Evolutionary conservation across 768 basidiomycete genomes (phyloP).

Genomic region (Gautieria morchelliformis): DNA sequence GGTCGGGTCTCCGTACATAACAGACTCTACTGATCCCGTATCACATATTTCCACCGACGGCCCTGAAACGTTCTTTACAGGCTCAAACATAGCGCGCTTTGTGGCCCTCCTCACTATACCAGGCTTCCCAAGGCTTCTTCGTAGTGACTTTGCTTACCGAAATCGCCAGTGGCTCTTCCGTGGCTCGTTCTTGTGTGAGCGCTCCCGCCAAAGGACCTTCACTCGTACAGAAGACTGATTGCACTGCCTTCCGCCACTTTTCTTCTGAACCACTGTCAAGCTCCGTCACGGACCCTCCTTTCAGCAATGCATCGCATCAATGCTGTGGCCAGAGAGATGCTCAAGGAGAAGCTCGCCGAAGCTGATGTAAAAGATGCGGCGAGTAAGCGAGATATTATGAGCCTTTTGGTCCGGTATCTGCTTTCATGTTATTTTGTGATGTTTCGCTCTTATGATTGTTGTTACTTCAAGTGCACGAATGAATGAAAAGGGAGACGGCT

Average conservation of each 20-base stretch:
- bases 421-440: neutral
- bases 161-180: constrained; percentile 24
- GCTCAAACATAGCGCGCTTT: constrained; percentile 27
- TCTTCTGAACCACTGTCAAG: neutral
- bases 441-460: neutral
- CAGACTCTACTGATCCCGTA: neutral
- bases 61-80: constrained; percentile 8
- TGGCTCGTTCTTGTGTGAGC: neutral
- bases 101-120: constrained; percentile 28
- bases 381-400: constrained; percentile 44
- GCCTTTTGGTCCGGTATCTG: constrained; percentile 28
- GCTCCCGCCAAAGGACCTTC: neutral
- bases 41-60: neutral
- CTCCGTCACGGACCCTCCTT: constrained; percentile 18
- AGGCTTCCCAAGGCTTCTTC: constrained; percentile 21
- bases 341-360: constrained; percentile 32
- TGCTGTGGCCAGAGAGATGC: constrained; percentile 29
- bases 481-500: constrained; percentile 25
- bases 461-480: constrained; percentile 24
- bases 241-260: neutral
- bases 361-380: constrained; percentile 25
- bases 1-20: too few relatives aligned
- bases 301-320: constrained; percentile 35
- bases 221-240: neutral
- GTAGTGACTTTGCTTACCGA: constrained; percentile 28